Evolutionary conservation across 2,329 filamentous ascomycete species (phyloP).

Genomic region (Microsporum audouinii): DNA sequence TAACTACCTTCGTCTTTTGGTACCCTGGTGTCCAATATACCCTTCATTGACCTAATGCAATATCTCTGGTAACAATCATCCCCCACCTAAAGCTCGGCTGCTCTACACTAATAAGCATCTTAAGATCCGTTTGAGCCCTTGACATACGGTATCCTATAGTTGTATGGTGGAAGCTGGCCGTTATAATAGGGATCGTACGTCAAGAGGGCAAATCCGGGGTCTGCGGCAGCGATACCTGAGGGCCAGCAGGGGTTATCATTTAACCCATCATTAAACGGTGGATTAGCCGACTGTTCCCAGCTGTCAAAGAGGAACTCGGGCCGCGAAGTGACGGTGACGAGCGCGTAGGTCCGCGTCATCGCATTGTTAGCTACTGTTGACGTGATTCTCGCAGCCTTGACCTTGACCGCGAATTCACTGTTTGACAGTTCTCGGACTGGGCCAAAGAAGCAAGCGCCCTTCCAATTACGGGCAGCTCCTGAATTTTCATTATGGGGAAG

Average conservation of each 20-base stretch:
- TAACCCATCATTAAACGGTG: not conserved
- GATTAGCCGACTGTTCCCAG: conserved; percentile 5
- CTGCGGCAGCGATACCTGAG: conserved; percentile 2
- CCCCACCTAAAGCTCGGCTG: too few species aligned
- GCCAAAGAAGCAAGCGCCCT: not conserved
- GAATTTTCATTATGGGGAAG: not conserved
- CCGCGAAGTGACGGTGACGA: too few species aligned
- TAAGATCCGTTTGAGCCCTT: conserved; percentile 6
- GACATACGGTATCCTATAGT: conserved; percentile 5
- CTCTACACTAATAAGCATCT: not conserved
- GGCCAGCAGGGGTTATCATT: conserved; percentile 5
- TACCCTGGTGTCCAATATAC: too few species aligned
- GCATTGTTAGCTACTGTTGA: not conserved
- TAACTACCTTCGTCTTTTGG: too few species aligned
- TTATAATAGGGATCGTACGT: conserved; percentile 3
- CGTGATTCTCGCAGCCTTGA: not conserved
- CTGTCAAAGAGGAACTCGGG: not conserved
- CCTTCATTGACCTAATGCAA: too few species aligned
- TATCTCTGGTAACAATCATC: too few species aligned
- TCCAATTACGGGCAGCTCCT: not conserved
- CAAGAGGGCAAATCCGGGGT: conserved; percentile 1
- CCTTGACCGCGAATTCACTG: not conserved
- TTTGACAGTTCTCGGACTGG: not conserved
- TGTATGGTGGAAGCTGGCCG: not conserved
- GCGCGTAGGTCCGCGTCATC: too few species aligned